Base-by-base conservation (phyloP, 176 grass and related monocot genomes). In the Oryza glaberrima region DNA sequence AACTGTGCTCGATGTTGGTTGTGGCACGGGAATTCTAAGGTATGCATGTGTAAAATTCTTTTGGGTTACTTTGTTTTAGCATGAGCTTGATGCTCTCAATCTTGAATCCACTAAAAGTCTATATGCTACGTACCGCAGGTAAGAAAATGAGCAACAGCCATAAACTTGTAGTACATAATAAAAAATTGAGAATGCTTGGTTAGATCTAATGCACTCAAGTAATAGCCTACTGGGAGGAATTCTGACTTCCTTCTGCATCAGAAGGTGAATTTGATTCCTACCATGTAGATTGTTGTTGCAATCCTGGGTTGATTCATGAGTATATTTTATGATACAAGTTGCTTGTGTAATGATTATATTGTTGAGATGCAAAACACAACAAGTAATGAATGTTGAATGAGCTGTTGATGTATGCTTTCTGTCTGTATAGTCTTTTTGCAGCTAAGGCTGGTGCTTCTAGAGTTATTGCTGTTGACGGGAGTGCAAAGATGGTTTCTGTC, bases 21-120 rank as follows among this genome's bases (percentile, higher is more conserved):
- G 96, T 72, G 96, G 96, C 70, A 96, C 93, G 26, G 93, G 96
- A 78, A 99, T 99, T 81, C 63, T 99, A 88, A 96, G 96, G 96
- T 99, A 82, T 58, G 36, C 40, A 38, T 79, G 65, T 17, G 43
- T 26, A 3, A 15, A 48, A 76, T 80, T 19, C 4, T 75, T 82
- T 26, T 49, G 8, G 5, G 8, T 75, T 87, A 79, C n/a, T 70
- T 79, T 64, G 20, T 76, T 23, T 87, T 79, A 43, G 20, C 69
- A 69, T 60, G 26, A 79, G 56, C 19, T 65, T 4, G 5, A 41
- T 72, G 61, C 6, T 69, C 46, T 43, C 28, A 69, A n/a, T 36
- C 47, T 32, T 65, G 60, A 26, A 28, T 74, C 47, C 61, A 63
- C 3, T 76, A 77, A 19, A 85, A 64, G n/a, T 8, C 41, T 77